Evolutionary conservation across 208 protist genomes (phyloP).

Genomic region (Trypanosomatidae sp.): DNA sequence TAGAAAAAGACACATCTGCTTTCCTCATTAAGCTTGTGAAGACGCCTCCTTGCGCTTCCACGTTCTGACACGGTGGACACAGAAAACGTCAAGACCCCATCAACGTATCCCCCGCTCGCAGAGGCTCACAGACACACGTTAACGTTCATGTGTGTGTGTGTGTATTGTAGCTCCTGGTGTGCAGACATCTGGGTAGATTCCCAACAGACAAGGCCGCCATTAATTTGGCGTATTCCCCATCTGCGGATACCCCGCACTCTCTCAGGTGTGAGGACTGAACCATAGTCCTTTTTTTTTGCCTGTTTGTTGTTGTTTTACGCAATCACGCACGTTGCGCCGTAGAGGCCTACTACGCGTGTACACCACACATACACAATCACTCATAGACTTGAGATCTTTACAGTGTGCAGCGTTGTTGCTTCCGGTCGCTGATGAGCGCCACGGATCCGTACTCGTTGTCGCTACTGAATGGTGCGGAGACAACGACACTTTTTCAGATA

Average conservation of each 20-base stretch:
- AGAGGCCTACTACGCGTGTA: neutral
- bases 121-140: neutral
- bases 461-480: neutral
- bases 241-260: too few relatives aligned
- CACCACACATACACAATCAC: neutral
- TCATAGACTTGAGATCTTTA: neutral
- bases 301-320: neutral
- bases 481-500: slow-evolving; percentile 8
- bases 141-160: neutral
- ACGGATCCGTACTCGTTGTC: slow-evolving; percentile 6
- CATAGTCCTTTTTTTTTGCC: neutral
- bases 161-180: neutral
- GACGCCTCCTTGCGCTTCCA: too few relatives aligned
- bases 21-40: too few relatives aligned
- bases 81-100: too few relatives aligned
- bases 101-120: neutral
- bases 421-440: neutral
- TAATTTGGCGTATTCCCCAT: neutral
- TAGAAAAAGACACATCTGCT: too few relatives aligned
- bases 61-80: too few relatives aligned
- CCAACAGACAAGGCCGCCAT: neutral
- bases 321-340: neutral
- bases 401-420: neutral
- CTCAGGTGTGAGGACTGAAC: neutral
- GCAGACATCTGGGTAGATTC: neutral